These are phyloP conservation scores for Kodamaea derodonti DNA, from an alignment of 1,139 yeast species.

Conservation along the genomic window DNA sequence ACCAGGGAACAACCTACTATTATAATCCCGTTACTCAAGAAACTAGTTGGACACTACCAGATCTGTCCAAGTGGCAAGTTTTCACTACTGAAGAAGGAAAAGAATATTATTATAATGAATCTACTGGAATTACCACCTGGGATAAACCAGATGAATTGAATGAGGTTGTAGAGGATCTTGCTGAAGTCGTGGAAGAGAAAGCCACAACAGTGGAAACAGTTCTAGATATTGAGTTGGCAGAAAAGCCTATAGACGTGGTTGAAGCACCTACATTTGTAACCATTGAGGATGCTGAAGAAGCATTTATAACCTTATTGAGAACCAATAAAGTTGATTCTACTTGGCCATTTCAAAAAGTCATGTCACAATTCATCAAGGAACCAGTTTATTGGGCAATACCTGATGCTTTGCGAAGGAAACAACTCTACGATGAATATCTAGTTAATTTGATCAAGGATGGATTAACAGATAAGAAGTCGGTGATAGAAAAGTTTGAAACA, in stretches of 20 bases:
- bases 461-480: conserved; percentile 47
- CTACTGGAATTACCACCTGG: conserved; percentile 76
- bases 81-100: conserved; percentile 67
- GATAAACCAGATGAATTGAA: conserved; percentile 54
- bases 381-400: conserved; percentile 68
- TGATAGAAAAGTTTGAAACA: conserved; percentile 51
- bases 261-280: conserved; percentile 16
- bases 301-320: conserved; percentile 51
- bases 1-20: conserved; percentile 68
- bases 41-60: conserved; percentile 84
- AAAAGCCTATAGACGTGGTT: conserved; percentile 10
- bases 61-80: conserved; percentile 57
- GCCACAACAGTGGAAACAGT: conserved; percentile 8
- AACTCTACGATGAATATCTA: conserved; percentile 62
- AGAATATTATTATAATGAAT: conserved; percentile 66
- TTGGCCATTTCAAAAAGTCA: conserved; percentile 71
- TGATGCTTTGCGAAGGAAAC: conserved; percentile 59
- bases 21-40: conserved; percentile 62
- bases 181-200: background rate
- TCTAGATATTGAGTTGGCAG: conserved; percentile 13
- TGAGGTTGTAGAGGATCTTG: background rate
- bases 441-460: conserved; percentile 53
- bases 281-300: conserved; percentile 36
- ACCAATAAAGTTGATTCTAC: conserved; percentile 60
- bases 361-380: conserved; percentile 54